A percentile compares a stretch with the other conserved stretches of the same genome.
phyloP scores from a whole-genome alignment of 768 basidiomycete genomes.

The Russula foetens region DNA sequence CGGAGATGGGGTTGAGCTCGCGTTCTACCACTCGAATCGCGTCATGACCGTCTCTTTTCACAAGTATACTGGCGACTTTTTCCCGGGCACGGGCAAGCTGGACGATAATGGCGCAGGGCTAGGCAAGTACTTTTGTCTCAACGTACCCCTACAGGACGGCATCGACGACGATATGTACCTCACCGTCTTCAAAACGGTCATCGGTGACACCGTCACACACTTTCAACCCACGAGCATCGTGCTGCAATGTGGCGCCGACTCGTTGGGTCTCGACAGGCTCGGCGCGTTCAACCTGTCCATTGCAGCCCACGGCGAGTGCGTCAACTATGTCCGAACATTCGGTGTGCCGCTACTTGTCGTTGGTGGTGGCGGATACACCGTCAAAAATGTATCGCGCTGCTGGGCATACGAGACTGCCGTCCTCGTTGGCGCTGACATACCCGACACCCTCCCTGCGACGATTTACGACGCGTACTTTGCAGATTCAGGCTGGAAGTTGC shows the following conservation, averaged over 20 bases:
- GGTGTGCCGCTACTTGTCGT: constrained; percentile 85
- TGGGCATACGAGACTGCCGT: constrained; percentile 99
- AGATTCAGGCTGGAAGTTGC: constrained; percentile 86
- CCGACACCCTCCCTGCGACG: constrained; percentile 81
- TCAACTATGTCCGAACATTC: constrained; percentile 92
- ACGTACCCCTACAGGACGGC: constrained; percentile 92
- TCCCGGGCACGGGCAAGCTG: constrained; percentile 93
- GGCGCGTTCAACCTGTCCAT: constrained; percentile 98
- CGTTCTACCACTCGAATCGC: constrained; percentile 96
- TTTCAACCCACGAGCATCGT: constrained; percentile 90
- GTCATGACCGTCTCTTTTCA: constrained; percentile 99
- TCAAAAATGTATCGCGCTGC: constrained; percentile 95
- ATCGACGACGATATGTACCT: constrained; percentile 98
- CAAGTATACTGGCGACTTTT: constrained; percentile 98
- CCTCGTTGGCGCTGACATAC: constrained; percentile 72
- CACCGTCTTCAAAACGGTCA: constrained; percentile 90
- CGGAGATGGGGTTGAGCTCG: constrained; percentile 96
- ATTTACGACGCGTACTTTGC: constrained; percentile 91
- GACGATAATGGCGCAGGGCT: constrained; percentile 84
- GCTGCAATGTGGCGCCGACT: constrained; percentile 95
- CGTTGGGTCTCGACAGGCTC: constrained; percentile 86
- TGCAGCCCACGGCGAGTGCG: constrained; percentile 96
- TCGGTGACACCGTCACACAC: constrained; percentile 85
- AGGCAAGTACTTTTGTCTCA: constrained; percentile 92
- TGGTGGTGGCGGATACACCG: constrained; percentile 95